Base-by-base conservation (phyloP, 306 rosid species). In the Vigna unguiculata region DNA sequence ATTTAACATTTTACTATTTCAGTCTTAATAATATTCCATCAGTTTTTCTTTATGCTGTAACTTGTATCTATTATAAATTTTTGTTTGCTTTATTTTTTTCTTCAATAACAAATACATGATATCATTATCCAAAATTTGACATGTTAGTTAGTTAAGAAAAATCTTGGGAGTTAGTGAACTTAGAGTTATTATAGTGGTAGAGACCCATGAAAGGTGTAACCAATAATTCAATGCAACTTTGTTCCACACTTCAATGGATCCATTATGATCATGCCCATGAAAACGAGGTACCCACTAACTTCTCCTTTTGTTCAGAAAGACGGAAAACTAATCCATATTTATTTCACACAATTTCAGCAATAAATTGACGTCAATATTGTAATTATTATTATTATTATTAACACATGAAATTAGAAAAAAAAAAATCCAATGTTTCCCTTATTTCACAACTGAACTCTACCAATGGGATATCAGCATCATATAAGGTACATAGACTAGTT, bases 211-310 rank as follows among this genome's bases (percentile, higher is more conserved):
- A 69, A 25, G 7, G 16, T n/a, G 59, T n/a, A 48, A n/a, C 60
- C 46, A 69, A 48, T 69, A 49, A 49, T 69, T 69, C 17, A 71
- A 54, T 19, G 65, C 36, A 36, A 54, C 20, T 36, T 54, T 53
- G 21, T 40, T 71, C 21, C 65, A 36, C 16, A 71, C 38, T 53
- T 71, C 65, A 40, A 41, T 14, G 36, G 66, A 55, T 54, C 19
- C 13, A 53, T 71, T 62, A 14, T 68, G 41, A 47, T 30, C 45
- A 72, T 16, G 66, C 7, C 38, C 38, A 36, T 20, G 52, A 54
- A 71, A 53, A 71, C 36, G 65, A 55, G 52, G 67, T 41, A 9
- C 28, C 77, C 55, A 72, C 68, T 40, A 57, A 22, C 51, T 12
- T 40, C 49, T 52, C 76, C 51, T 34, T 34, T 34, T 34, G 36